Conservation (phyloP, 2,329 filamentous ascomycete genomes). For the Botrytis elliptica region DNA sequence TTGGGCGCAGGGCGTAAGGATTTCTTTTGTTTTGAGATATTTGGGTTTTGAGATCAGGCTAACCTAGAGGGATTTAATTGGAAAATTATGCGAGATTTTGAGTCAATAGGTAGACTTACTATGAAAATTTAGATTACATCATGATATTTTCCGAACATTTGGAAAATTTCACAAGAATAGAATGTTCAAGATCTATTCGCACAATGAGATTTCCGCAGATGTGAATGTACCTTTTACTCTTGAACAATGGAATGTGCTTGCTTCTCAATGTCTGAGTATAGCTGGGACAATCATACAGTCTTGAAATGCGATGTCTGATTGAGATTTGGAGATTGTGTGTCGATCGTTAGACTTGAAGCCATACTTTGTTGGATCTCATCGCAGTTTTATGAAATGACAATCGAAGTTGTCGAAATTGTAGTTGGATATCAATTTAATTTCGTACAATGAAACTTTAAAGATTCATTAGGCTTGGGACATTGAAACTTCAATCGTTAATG, state of each 20-base stretch:
- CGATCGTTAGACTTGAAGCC: background rate
- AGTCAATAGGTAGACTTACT: background rate
- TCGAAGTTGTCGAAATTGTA: fast-evolving
- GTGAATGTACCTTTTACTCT: too few relatives aligned
- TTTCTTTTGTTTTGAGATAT: background rate
- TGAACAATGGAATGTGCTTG: background rate
- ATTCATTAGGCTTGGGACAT: background rate
- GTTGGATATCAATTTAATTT: background rate
- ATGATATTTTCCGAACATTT: background rate
- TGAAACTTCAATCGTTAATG: background rate
- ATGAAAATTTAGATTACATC: background rate
- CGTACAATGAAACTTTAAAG: background rate
- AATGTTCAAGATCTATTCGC: background rate
- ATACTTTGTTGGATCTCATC: background rate
- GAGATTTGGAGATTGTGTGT: background rate
- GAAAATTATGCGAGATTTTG: too few relatives aligned
- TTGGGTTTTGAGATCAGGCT: background rate
- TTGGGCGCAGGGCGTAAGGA: background rate
- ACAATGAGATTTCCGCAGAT: background rate
- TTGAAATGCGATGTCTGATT: background rate
- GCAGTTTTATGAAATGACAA: too few relatives aligned
- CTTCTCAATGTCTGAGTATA: background rate
- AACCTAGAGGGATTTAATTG: background rate
- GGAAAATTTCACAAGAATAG: background rate
- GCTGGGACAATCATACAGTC: fast-evolving